Conservation (phyloP, 192 early-diverging fungal species). For the Umbelopsis isabellina region DNA sequence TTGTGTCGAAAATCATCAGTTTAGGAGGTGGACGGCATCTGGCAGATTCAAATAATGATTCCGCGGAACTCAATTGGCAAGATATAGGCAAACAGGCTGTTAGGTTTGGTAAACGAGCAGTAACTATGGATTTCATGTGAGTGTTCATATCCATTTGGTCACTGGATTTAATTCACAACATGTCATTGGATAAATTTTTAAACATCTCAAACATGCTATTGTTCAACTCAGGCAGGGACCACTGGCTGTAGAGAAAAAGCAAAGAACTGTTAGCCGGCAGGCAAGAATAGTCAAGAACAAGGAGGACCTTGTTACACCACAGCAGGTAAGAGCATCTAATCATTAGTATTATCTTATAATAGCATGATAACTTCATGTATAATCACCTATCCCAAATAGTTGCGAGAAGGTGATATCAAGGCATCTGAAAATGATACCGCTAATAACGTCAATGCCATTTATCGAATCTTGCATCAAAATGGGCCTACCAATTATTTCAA, state of each 20-base stretch:
- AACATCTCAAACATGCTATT: neutral
- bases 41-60: constrained; percentile 47
- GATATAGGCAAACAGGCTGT: constrained; percentile 57
- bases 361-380: neutral
- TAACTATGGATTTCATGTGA: constrained; percentile 80
- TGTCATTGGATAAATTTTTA: no score
- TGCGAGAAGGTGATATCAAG: constrained; percentile 73
- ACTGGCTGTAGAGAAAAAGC: constrained; percentile 64
- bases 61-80: constrained; percentile 58
- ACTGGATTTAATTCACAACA: neutral
- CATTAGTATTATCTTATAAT: neutral
- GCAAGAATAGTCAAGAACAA: constrained; percentile 51
- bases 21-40: constrained; percentile 55
- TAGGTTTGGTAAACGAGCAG: constrained; percentile 57
- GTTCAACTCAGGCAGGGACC: constrained; percentile 63
- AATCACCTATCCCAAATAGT: neutral
- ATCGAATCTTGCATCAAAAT: constrained; percentile 55
- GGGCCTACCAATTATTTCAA: constrained; percentile 78
- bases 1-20: constrained; percentile 62
- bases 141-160: constrained; percentile 28
- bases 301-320: constrained; percentile 47
- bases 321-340: constrained; percentile 37
- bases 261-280: constrained; percentile 35
- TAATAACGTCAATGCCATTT: constrained; percentile 72
- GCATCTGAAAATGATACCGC: constrained; percentile 89